phyloP scores from a whole-genome alignment of 23 red algal genomes.

The Gracilaria gracilis region DNA sequence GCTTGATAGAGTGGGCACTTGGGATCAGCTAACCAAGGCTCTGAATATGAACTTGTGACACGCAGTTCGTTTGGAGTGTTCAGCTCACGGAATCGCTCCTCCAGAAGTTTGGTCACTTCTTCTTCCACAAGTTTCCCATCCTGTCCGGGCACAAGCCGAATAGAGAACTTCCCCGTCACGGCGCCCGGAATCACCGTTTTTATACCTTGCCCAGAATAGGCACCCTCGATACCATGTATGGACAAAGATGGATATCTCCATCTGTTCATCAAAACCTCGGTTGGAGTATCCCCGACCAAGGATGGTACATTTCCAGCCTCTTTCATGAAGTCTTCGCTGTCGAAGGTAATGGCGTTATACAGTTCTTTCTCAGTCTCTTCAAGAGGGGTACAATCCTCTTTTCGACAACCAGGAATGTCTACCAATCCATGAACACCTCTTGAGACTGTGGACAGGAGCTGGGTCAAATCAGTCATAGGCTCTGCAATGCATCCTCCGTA shows the following conservation, averaged over 20 bases:
- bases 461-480: conserved; percentile 82
- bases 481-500: conserved; percentile 84
- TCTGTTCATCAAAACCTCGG: conserved; percentile 80
- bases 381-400: conserved; percentile 42
- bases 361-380: conserved; percentile 65
- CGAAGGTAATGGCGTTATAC: conserved; percentile 73
- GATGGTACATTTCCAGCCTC: conserved; percentile 56
- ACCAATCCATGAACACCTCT: conserved; percentile 58
- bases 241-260: conserved; percentile 84
- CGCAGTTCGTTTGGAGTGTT: conserved; percentile 51
- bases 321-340: conserved; percentile 53
- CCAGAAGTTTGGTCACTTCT: conserved; percentile 35
- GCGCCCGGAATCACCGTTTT: conserved; percentile 84
- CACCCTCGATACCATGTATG: conserved; percentile 89
- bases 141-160: conserved; percentile 76
- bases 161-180: conserved; percentile 80
- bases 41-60: conserved; percentile 40
- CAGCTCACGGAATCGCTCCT: conserved; percentile 52
- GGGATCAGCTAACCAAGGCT: conserved; percentile 54
- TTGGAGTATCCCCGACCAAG: conserved; percentile 44
- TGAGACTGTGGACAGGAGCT: conserved; percentile 70
- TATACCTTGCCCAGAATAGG: conserved; percentile 60
- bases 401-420: conserved; percentile 54
- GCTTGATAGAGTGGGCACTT: conserved; percentile 50
- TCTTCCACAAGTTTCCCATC: conserved; percentile 60